Evolutionary conservation across 148 eudicot genomes (phyloP).

Genomic region (Talinum fruticosum): DNA sequence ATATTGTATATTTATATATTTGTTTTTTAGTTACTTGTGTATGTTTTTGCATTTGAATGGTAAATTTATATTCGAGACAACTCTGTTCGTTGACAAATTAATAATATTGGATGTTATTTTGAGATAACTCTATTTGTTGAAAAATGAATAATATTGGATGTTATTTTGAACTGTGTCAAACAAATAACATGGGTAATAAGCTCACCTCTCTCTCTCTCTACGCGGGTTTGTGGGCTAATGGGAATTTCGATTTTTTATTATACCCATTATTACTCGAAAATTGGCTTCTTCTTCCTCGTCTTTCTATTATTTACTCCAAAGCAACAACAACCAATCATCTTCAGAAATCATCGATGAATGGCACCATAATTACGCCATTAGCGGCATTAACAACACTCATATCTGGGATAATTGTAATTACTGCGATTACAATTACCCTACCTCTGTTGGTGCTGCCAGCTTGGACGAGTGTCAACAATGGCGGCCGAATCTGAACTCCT

Average conservation of each 20-base stretch:
- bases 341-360: background rate
- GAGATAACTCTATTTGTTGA: no score
- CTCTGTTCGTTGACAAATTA: no score
- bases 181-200: no score
- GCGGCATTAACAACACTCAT: background rate
- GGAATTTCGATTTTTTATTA: background rate
- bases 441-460: background rate
- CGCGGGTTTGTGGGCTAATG: no score
- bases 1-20: no score
- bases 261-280: constrained; percentile 23
- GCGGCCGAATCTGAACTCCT: background rate
- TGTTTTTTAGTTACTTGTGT: no score
- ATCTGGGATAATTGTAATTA: background rate
- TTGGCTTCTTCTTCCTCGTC: background rate
- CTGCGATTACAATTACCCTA: background rate
- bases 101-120: no score
- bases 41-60: no score
- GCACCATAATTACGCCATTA: background rate
- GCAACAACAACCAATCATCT: background rate
- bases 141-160: no score
- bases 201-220: no score
- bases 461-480: background rate
- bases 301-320: background rate
- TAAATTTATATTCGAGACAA: no score
- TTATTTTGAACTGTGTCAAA: no score